Evolutionary conservation across 1,284 basidiomycete genomes (phyloP).

Genomic region (Rhodofomes roseus): DNA sequence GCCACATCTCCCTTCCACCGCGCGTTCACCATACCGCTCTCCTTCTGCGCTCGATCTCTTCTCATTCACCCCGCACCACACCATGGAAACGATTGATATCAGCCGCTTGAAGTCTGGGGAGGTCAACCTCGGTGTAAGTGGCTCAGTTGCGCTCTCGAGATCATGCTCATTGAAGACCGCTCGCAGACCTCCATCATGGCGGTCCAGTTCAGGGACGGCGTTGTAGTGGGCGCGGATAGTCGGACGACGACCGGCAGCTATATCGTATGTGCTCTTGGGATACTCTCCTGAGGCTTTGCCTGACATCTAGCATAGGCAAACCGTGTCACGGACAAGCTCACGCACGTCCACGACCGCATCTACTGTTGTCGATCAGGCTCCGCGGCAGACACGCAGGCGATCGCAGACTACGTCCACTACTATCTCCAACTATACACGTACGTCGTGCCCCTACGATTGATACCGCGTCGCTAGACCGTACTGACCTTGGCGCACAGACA

Average conservation of each 20-base stretch:
- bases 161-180: slow-evolving; percentile 2
- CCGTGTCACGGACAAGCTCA: slow-evolving; percentile 98
- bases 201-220: slow-evolving; percentile 92
- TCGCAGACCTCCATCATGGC: slow-evolving; percentile 98
- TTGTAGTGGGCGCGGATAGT: slow-evolving; percentile 96
- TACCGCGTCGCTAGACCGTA: background rate
- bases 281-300: background rate
- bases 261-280: slow-evolving; percentile 62
- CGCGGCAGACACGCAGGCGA: slow-evolving; percentile 96
- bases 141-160: background rate
- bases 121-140: slow-evolving; percentile 89
- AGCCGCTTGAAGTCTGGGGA: slow-evolving; percentile 85
- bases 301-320: slow-evolving; percentile 65
- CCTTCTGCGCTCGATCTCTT: slow-evolving; percentile 17
- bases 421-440: slow-evolving; percentile 77
- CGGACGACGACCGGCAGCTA: slow-evolving; percentile 96
- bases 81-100: slow-evolving; percentile 72
- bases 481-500: slow-evolving; percentile 47
- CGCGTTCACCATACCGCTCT: slow-evolving; percentile 23
- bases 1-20: slow-evolving; percentile 20
- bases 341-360: slow-evolving; percentile 94
- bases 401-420: slow-evolving; percentile 92
- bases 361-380: slow-evolving; percentile 99
- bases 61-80: slow-evolving; percentile 19
- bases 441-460: background rate